Percentiles rank a stretch among this genome's conserved stretches.
Evolutionary conservation across 495 filamentous ascomycete genomes (phyloP).

Genomic region (Glonium stellatum): DNA sequence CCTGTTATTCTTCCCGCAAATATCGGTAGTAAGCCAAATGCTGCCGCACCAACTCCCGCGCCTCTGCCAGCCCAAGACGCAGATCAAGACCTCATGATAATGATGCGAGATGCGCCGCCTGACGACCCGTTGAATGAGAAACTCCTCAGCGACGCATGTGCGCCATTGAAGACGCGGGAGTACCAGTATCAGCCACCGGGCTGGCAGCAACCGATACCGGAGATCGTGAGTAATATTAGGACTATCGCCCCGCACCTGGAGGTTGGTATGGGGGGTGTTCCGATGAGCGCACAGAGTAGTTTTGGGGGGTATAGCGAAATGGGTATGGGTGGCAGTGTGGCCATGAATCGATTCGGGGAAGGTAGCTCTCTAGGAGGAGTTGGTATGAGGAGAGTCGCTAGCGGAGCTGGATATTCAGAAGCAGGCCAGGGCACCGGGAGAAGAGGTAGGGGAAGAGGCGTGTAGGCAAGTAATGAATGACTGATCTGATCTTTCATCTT

Average conservation of each 20-base stretch:
- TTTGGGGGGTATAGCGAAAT: constrained; percentile 24
- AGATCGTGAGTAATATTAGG: constrained; percentile 16
- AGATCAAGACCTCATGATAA: constrained; percentile 36
- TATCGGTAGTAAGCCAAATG: constrained; percentile 28
- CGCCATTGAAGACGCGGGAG: constrained; percentile 10
- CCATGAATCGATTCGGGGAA: constrained; percentile 2
- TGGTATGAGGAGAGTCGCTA: constrained; percentile 2
- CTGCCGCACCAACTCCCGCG: constrained; percentile 30
- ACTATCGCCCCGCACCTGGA: constrained; percentile 23
- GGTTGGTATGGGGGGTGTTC: constrained; percentile 21
- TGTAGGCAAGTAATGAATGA: too few relatives aligned
- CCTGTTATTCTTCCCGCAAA: constrained; percentile 31
- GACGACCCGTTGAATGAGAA: constrained; percentile 25
- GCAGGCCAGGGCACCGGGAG: not conserved
- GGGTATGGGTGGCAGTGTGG: not conserved
- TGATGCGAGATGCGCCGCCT: constrained; percentile 27
- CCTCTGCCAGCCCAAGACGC: constrained; percentile 31
- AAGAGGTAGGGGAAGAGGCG: not conserved
- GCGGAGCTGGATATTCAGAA: not conserved
- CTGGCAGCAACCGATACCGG: constrained; percentile 11
- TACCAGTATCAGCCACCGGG: constrained; percentile 20
- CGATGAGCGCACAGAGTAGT: constrained; percentile 31
- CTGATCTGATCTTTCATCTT: too few relatives aligned
- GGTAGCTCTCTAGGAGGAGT: constrained; percentile 1
- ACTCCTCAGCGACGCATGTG: constrained; percentile 20